Base-by-base conservation (phyloP, 2,329 filamentous ascomycete genomes). In the Neodidymelliopsis sp. region DNA sequence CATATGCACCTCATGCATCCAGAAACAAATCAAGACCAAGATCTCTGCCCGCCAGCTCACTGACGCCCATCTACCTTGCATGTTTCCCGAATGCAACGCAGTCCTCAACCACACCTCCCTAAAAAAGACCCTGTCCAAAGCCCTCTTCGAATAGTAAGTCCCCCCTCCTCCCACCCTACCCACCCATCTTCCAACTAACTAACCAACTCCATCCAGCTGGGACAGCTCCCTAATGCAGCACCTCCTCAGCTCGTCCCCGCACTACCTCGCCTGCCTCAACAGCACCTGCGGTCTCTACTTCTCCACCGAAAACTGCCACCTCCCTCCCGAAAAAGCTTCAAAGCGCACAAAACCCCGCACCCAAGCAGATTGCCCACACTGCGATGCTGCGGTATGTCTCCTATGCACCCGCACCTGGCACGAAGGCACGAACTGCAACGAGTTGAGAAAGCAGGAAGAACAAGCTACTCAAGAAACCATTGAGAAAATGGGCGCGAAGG, bases 341-440 rank as follows among this genome's bases (percentile, higher is more conserved):
- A n/a, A n/a, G n/a, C n/a, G n/a, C n/a, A n/a, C n/a, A n/a, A n/a
- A n/a, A n/a, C n/a, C n/a, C n/a, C n/a, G n/a, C n/a, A n/a, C n/a
- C n/a, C n/a, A 57, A 15, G 41, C 60, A 28, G 33, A 27, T 12
- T 69, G 65, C n/a, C 65, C 63, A 19, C 50, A 68, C 39, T 69
- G 66, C 47, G 30, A 56, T 0, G 38, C 54, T 30, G 30, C 44
- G 4, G 36, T 58, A 7, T 68, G 63, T 23, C 15, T 63, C 1
- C 52, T 49, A 10, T 69, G 65, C 43, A 48, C 51, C 23, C 59
- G 64, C 0, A 54, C 60, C 1, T 59, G 56, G 57, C 63, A 68
- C 22, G 12, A 28, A 1, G 27, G 37, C 3, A 42, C 28, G 3
- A 22, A 25, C 24, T 69, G 66, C 43, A 33, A 52, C 39, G 49